Conservation (phyloP, 805 yeast species). For the Lipomyces lipofer region DNA sequence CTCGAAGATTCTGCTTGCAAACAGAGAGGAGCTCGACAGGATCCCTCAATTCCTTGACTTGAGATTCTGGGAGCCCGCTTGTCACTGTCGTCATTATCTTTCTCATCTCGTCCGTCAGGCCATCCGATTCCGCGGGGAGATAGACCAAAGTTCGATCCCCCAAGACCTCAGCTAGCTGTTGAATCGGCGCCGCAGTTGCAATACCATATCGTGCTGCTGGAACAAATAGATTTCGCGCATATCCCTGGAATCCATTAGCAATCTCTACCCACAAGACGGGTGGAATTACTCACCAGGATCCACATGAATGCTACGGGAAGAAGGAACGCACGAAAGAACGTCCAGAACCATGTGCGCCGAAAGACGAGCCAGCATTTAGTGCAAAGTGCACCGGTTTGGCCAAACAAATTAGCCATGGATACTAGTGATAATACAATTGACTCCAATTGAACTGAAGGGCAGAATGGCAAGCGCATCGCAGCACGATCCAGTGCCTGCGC, state of each 20-base stretch:
- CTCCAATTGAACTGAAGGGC: too few species aligned
- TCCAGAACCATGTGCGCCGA: constrained; percentile 35
- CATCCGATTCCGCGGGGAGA: constrained; percentile 18
- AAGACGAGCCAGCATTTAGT: constrained; percentile 21
- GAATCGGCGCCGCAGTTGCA: constrained; percentile 33
- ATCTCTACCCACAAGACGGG: background rate
- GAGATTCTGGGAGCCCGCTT: constrained; percentile 35
- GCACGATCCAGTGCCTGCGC: too few species aligned
- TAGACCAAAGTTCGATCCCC: constrained; percentile 36
- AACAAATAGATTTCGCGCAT: constrained; percentile 16
- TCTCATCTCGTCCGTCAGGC: constrained; percentile 35
- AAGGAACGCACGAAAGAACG: constrained; percentile 36
- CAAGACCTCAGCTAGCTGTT: constrained; percentile 30
- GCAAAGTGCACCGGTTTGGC: constrained; percentile 25
- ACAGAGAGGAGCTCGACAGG: constrained; percentile 33
- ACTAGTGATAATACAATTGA: too few species aligned
- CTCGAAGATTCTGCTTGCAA: constrained; percentile 38
- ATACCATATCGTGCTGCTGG: constrained; percentile 38
- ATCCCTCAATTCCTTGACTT: constrained; percentile 32
- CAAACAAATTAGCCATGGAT: constrained; percentile 1
- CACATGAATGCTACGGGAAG: constrained; percentile 37
- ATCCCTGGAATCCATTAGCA: constrained; percentile 9
- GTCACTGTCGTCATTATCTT: constrained; percentile 36
- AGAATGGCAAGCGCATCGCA: too few species aligned
- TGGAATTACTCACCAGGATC: constrained; percentile 8